phyloP scores from a whole-genome alignment of 2,329 filamentous ascomycete genomes.

The Juglanconis sp. region DNA sequence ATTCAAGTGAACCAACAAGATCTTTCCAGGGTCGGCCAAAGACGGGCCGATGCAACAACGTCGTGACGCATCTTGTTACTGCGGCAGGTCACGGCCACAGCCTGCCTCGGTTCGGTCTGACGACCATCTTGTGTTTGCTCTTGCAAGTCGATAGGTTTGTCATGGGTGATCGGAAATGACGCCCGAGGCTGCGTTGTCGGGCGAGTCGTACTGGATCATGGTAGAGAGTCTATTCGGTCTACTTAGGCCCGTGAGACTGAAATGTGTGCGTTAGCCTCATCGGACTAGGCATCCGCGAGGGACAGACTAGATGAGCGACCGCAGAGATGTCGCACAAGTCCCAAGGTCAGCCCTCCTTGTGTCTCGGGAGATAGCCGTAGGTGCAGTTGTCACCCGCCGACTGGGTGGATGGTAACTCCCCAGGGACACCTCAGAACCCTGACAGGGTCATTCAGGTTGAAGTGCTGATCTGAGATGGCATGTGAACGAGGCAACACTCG shows the following conservation, averaged over 20 bases:
- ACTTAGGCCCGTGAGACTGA: slow-evolving; percentile 5
- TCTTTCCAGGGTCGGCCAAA: not conserved
- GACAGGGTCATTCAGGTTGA: not conserved
- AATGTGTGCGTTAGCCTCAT: not conserved
- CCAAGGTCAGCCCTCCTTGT: not conserved
- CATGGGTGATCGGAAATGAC: not conserved
- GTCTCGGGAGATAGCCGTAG: slow-evolving; percentile 6
- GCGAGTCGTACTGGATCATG: not conserved
- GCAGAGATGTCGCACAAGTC: not conserved
- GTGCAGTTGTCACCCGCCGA: not conserved
- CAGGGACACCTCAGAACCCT: not conserved
- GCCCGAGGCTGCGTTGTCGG: not conserved
- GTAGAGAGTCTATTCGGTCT: not conserved
- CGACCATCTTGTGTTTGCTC: not conserved
- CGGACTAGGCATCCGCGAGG: not conserved
- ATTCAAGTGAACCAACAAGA: not conserved
- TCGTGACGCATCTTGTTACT: slow-evolving; percentile 1
- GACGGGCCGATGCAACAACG: not conserved
- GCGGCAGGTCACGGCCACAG: not conserved
- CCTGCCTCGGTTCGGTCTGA: not conserved
- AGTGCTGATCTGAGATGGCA: not conserved
- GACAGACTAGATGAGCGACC: not conserved
- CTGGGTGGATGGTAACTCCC: not conserved
- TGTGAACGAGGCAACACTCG: not conserved
- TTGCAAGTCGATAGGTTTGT: not conserved